Percentiles rank a stretch among this genome's conserved stretches.
These are phyloP conservation scores for Lasiodiplodia gonubiensis DNA, from an alignment of 2,329 filamentous ascomycete genomes.

Conservation along the genomic window DNA sequence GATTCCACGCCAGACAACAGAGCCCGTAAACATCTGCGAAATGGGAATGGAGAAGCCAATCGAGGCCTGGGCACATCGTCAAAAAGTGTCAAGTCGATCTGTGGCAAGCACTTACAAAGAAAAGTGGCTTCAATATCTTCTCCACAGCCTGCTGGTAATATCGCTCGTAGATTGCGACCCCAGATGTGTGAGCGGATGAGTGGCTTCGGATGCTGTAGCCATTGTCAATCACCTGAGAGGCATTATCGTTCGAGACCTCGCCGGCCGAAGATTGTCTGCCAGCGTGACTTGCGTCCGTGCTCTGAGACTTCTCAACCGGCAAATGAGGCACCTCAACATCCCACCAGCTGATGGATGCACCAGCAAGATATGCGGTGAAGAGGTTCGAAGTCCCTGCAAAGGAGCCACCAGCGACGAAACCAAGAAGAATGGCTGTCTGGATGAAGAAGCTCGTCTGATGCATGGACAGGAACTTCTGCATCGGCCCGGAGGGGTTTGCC, in stretches of 20 bases:
- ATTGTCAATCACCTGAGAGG: not conserved
- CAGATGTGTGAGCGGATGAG: conserved; percentile 30
- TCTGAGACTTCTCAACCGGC: not conserved
- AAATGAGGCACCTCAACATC: conserved; percentile 48
- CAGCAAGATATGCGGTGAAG: conserved; percentile 66
- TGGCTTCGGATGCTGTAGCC: conserved; percentile 2
- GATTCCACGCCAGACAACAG: conserved; percentile 73
- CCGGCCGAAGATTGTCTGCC: not conserved
- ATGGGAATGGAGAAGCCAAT: conserved; percentile 83
- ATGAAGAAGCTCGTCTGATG: conserved; percentile 50
- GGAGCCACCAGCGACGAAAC: conserved; percentile 56
- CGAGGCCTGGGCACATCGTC: conserved; percentile 42
- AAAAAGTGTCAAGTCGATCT: conserved; percentile 32
- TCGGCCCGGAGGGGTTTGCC: conserved; percentile 30
- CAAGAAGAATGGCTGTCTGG: conserved; percentile 59
- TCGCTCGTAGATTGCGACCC: conserved; percentile 49
- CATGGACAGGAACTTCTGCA: conserved; percentile 38
- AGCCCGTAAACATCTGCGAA: conserved; percentile 67
- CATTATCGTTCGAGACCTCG: not conserved
- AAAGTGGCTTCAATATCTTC: conserved; percentile 69
- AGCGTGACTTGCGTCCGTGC: not conserved
- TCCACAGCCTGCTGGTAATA: conserved; percentile 55
- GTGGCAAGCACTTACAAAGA: conserved; percentile 60
- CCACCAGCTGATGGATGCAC: conserved; percentile 66
- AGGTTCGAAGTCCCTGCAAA: conserved; percentile 69